phyloP scores from a whole-genome alignment of 2,329 filamentous ascomycete genomes.

The Aspergillus awamori region DNA sequence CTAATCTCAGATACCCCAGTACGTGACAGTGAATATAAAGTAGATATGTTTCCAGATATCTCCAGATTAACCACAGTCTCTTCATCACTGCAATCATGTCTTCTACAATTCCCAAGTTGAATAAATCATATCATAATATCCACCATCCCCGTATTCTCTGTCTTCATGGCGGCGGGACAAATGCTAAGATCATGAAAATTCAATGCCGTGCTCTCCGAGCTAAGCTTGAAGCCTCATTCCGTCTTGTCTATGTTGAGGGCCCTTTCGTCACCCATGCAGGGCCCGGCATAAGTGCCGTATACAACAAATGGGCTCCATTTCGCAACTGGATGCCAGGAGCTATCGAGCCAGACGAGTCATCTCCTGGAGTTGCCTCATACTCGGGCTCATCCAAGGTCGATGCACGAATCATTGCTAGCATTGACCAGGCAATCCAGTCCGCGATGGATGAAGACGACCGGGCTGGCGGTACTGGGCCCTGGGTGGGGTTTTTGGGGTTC shows the following conservation, averaged over 20 bases:
- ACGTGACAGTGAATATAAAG: too few species aligned
- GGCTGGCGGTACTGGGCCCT: conserved; percentile 56
- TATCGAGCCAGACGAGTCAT: conserved; percentile 33
- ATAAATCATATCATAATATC: neutral
- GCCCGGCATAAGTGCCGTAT: conserved; percentile 65
- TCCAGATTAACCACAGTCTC: neutral
- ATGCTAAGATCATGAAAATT: conserved; percentile 7
- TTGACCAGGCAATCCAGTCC: conserved; percentile 44
- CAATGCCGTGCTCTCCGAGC: conserved; percentile 9
- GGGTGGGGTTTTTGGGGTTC: conserved; percentile 66
- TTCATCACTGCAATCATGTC: neutral
- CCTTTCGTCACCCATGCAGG: conserved; percentile 49
- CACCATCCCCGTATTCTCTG: conserved; percentile 12
- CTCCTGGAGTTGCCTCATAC: conserved; percentile 54
- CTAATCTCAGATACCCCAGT: too few species aligned
- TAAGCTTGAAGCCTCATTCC: neutral
- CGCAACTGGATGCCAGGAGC: conserved; percentile 51
- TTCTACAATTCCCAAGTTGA: neutral
- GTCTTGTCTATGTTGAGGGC: conserved; percentile 9
- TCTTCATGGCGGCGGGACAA: conserved; percentile 15
- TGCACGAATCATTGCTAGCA: conserved; percentile 52
- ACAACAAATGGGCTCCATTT: conserved; percentile 68
- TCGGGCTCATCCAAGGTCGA: too few species aligned
- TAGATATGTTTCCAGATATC: neutral
- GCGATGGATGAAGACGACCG: conserved; percentile 56